Evolutionary conservation across 495 filamentous ascomycete species (phyloP), one percentile per base, ranked within the genome.

Genomic region (Aspergillus ellipticus): DNA sequence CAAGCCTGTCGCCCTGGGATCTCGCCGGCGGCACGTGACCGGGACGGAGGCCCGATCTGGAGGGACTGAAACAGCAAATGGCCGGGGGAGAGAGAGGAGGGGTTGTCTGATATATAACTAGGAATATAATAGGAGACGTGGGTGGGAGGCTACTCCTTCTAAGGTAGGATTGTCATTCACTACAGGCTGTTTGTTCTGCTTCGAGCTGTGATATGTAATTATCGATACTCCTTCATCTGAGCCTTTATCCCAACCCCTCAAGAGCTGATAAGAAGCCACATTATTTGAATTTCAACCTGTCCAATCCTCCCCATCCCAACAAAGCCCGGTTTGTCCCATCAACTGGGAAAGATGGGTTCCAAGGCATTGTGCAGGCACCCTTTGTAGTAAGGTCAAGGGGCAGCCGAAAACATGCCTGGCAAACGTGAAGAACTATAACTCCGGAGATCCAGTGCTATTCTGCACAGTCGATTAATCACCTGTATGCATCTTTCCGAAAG

Each of bases 371-470:
- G 9, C 31, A 13, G 31, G 31, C 9, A 13, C 9, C 31, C 31
- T 3, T 13, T 33, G 9, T 13, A 33, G 9, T n/a, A n/a, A n/a
- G 31, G 31, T 33, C 31, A 3, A 33, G 31, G 2, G 9, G 9
- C 31, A 13, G 31, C 31, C 31, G 31, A 33, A 2, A 33, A 13
- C 13, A 33, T 33, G n/a, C n/a, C n/a, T n/a, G n/a, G n/a, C n/a
- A n/a, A n/a, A n/a, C 31, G 9, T 2, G 31, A 3, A 33, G 13
- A 13, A 33, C 31, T 13, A 33, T 9, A 33, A 33, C 31, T 13
- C 9, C 31, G 2, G 31, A 10, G 19, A 64, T 31, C 57, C 57
- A 47, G 57, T n/a, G n/a, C n/a, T n/a, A n/a, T n/a, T n/a, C n/a
- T n/a, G n/a, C n/a, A n/a, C n/a, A n/a, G n/a, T n/a, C n/a, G n/a